Base-by-base conservation (phyloP, 2,329 filamentous ascomycete genomes). In the Talaromyces sp. region DNA sequence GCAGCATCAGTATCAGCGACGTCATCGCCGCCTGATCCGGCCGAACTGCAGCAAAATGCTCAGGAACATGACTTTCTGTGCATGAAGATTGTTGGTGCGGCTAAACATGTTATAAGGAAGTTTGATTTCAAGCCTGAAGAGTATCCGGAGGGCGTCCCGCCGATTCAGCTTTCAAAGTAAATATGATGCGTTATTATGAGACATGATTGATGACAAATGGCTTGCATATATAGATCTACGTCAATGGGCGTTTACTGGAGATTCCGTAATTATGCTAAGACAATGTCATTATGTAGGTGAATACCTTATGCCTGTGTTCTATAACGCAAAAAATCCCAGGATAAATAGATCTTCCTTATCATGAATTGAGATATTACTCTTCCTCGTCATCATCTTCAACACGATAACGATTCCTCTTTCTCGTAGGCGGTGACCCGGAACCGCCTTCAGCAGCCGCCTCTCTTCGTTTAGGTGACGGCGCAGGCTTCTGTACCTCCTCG, bases 361-460 rank as follows among this genome's bases (percentile, higher is more conserved):
- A 35, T n/a, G 31, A 27, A 48, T 5, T 8, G 3, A 54, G 9
- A 52, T 14, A 11, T 16, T 48, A 65, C 50, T 73, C 77, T 63
- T 82, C 79, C 58, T 82, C 81, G 13, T 83, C 81, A 54, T 82
- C 81, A 63, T 82, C 79, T 59, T 82, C 80, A 62, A 82, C 78
- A 37, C 82, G 77, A 61, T 81, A 78, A 63, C 80, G 78, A 68
- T 81, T 76, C 73, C 82, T 81, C 72, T 80, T 81, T 62, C 81
- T 76, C 5, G 72, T 69, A 45, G 75, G 76, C 45, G 78, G 77
- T 41, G 76, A 76, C 31, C 71, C 75, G 16, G 71, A 68, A 45
- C 69, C 72, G 41, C 68, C 72, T 54, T 70, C 71, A 37, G 54
- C 24, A 16, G 65, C 50, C 27, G 37, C 65, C 24, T 69, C 67